phyloP scores from a whole-genome alignment of 257 asterid genomes.

The Solanum ossicruentum region DNA sequence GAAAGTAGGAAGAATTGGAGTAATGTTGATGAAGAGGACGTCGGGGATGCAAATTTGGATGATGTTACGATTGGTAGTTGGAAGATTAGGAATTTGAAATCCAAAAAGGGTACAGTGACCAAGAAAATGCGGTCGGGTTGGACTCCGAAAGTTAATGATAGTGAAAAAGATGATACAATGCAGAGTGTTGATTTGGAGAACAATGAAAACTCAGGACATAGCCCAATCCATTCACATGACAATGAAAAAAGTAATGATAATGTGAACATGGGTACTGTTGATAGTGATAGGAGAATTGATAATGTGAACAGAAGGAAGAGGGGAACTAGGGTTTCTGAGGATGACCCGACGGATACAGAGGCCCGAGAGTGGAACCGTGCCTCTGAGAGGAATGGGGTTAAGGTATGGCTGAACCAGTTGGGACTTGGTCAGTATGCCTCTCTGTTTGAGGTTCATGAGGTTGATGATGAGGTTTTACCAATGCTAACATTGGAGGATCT shows the following conservation, averaged over 20 bases:
- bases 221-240: conserved; percentile 1
- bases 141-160: not conserved
- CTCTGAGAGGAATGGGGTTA: conserved; percentile 3
- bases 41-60: not conserved
- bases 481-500: conserved; percentile 85
- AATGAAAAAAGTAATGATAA: not conserved
- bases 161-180: not conserved
- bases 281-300: not conserved
- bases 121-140: conserved; percentile 1
- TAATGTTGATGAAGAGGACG: not conserved
- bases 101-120: not conserved
- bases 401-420: not conserved
- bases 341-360: not conserved
- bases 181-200: not conserved
- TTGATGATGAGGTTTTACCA: conserved; percentile 72
- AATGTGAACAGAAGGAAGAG: not conserved
- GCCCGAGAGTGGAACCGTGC: not conserved
- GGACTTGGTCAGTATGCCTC: conserved; percentile 2
- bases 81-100: conserved; percentile 3
- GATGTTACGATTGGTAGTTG: conserved; percentile 1
- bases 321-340: conserved; percentile 3
- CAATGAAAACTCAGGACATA: not conserved
- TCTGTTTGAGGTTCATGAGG: conserved; percentile 28
- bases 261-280: not conserved
- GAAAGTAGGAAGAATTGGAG: not conserved